These are phyloP conservation scores for Ochromonas danica DNA, from an alignment of 108 stramenopile species.

Conservation along the genomic window DNA sequence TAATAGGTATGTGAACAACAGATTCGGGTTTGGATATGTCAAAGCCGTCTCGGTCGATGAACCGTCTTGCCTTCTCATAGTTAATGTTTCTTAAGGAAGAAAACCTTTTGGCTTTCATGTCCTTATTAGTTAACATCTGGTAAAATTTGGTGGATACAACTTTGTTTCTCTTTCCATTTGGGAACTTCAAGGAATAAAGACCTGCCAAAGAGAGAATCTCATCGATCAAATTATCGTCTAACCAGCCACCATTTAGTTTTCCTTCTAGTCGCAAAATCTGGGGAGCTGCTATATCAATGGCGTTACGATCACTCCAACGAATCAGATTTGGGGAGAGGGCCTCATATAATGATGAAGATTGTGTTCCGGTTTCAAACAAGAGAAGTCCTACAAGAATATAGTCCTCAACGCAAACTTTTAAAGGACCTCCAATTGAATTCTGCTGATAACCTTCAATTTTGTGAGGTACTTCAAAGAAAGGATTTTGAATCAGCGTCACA, in stretches of 20 bases:
- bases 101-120: slow-evolving; percentile 16
- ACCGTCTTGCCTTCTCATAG: slow-evolving; percentile 14
- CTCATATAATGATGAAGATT: slow-evolving; percentile 17
- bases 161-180: slow-evolving; percentile 17
- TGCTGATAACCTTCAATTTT: slow-evolving; percentile 17
- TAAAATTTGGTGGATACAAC: slow-evolving; percentile 17
- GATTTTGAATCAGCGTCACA: slow-evolving; percentile 15
- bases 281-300: slow-evolving; percentile 14
- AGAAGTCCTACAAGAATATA: slow-evolving; percentile 17
- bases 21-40: slow-evolving; percentile 15
- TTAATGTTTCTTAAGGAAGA: slow-evolving; percentile 17
- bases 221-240: slow-evolving; percentile 17
- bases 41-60: slow-evolving; percentile 13
- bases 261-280: slow-evolving; percentile 15
- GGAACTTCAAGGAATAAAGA: slow-evolving; percentile 16
- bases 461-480: slow-evolving; percentile 15
- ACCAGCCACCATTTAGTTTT: slow-evolving; percentile 15
- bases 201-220: slow-evolving; percentile 14
- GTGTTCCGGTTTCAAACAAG: slow-evolving; percentile 15
- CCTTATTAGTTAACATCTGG: slow-evolving; percentile 16
- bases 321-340: slow-evolving; percentile 13
- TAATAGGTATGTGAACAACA: slow-evolving; percentile 17
- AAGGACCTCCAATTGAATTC: slow-evolving; percentile 15
- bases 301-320: slow-evolving; percentile 14
- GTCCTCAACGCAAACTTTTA: slow-evolving; percentile 9